phyloP scores from a whole-genome alignment of 1,284 basidiomycete genomes.

The Leucoagaricus sp. region DNA sequence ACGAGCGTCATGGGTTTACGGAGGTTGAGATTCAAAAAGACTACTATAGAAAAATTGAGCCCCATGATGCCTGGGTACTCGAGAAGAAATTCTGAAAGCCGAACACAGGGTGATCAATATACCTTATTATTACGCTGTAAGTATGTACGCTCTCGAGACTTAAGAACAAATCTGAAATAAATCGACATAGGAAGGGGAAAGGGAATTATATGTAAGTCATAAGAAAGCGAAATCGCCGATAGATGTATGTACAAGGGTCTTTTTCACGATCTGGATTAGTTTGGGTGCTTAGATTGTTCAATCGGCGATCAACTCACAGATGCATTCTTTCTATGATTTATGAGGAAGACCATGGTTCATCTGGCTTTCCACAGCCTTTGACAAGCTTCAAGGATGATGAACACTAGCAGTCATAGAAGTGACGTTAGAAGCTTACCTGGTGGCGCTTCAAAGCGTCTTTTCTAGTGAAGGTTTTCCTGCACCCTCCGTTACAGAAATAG shows the following conservation, averaged over 20 bases:
- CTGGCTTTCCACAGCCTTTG: slow-evolving; percentile 72
- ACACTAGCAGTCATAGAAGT: slow-evolving; percentile 16
- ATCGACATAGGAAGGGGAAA: neutral
- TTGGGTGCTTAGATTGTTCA: neutral
- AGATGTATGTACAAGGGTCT: neutral
- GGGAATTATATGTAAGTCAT: neutral
- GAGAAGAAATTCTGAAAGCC: slow-evolving; percentile 47
- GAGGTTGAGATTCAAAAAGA: slow-evolving; percentile 62
- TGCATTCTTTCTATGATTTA: slow-evolving; percentile 1
- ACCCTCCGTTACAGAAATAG: slow-evolving; percentile 76
- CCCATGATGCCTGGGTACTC: slow-evolving; percentile 79
- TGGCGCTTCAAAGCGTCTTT: slow-evolving; percentile 82
- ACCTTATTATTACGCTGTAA: slow-evolving; percentile 11
- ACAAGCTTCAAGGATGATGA: slow-evolving; percentile 54
- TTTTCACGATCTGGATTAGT: neutral
- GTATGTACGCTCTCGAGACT: neutral
- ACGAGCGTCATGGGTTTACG: slow-evolving; percentile 75
- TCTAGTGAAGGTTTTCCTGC: slow-evolving; percentile 81
- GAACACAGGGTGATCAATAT: slow-evolving; percentile 10
- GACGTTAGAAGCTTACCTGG: slow-evolving; percentile 49
- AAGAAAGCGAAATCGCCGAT: neutral
- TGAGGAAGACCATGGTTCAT: slow-evolving; percentile 46
- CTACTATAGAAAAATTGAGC: slow-evolving; percentile 83
- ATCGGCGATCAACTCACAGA: neutral
- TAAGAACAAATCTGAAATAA: neutral